Conservation (phyloP, 2,329 filamentous ascomycete genomes). For the Dactylellina haptotyla region DNA sequence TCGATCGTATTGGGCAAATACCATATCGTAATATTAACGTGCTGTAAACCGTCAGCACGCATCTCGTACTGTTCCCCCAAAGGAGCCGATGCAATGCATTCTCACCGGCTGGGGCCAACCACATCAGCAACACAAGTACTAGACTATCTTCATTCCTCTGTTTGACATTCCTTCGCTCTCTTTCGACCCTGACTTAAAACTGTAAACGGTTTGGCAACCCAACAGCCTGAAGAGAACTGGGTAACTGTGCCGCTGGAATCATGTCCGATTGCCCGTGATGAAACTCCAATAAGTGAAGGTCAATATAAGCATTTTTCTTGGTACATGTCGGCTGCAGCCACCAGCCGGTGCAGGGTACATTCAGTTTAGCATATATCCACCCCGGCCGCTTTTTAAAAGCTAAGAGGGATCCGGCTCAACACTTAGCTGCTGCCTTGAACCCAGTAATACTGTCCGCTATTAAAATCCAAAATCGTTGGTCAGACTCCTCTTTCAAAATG, state of each 20-base stretch:
- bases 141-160: no score
- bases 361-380: slow-evolving; percentile 38
- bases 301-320: slow-evolving; percentile 53
- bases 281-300: no score
- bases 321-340: slow-evolving; percentile 42
- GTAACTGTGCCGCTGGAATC: background rate
- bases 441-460: slow-evolving; percentile 13
- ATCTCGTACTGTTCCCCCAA: slow-evolving; percentile 21
- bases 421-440: slow-evolving; percentile 10
- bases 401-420: slow-evolving; percentile 35
- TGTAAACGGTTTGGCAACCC: no score
- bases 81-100: slow-evolving; percentile 12
- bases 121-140: no score
- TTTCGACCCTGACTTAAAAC: no score
- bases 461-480: slow-evolving; percentile 6
- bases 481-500: slow-evolving; percentile 7
- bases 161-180: no score
- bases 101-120: no score
- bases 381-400: slow-evolving; percentile 39
- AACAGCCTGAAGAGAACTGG: background rate
- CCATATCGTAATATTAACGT: background rate
- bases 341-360: slow-evolving; percentile 35
- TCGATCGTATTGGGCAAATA: slow-evolving; percentile 23
- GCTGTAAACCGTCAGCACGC: slow-evolving; percentile 39
- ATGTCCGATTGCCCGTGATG: no score